Conservation (phyloP, 2,329 filamentous ascomycete species). For the Knoxdaviesia proteae region DNA sequence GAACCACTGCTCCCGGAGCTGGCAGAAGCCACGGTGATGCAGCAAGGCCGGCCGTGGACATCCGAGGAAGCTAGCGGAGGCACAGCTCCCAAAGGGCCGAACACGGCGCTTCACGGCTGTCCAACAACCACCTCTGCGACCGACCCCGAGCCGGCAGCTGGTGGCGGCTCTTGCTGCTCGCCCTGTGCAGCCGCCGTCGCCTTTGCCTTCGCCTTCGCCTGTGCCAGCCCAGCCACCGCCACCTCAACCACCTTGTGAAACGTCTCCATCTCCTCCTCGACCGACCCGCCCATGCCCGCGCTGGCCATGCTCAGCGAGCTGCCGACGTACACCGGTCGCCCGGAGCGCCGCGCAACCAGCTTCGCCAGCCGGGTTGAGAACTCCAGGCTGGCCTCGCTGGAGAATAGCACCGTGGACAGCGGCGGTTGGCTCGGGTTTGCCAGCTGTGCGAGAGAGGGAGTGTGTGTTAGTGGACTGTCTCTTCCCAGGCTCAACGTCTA, state of each 20-base stretch:
- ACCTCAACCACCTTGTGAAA: constrained; percentile 55
- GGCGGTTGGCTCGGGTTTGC: constrained; percentile 27
- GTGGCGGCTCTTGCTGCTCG: too few species aligned
- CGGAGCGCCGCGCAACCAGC: constrained; percentile 52
- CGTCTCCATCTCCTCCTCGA: constrained; percentile 89
- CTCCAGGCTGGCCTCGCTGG: constrained; percentile 56
- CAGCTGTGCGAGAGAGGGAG: constrained; percentile 3
- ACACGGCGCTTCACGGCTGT: too few species aligned
- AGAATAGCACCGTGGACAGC: constrained; percentile 61
- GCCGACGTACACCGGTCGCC: constrained; percentile 69
- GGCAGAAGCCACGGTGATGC: too few species aligned
- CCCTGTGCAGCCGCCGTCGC: too few species aligned
- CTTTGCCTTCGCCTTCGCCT: neutral
- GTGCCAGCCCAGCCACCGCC: constrained; percentile 18
- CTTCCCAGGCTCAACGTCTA: neutral
- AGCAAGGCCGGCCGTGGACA: too few species aligned
- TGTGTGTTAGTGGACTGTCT: neutral
- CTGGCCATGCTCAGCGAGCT: constrained; percentile 64
- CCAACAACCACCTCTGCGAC: too few species aligned
- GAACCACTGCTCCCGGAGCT: too few species aligned
- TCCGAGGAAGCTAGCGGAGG: too few species aligned
- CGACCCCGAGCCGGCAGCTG: too few species aligned
- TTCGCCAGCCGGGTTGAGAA: constrained; percentile 74
- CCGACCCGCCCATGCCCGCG: constrained; percentile 54
- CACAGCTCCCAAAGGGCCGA: too few species aligned